Evolutionary conservation across 2,329 filamentous ascomycete genomes (phyloP), one percentile per base, ranked within the genome.

Genomic region (Thermoascus crustaceus): DNA sequence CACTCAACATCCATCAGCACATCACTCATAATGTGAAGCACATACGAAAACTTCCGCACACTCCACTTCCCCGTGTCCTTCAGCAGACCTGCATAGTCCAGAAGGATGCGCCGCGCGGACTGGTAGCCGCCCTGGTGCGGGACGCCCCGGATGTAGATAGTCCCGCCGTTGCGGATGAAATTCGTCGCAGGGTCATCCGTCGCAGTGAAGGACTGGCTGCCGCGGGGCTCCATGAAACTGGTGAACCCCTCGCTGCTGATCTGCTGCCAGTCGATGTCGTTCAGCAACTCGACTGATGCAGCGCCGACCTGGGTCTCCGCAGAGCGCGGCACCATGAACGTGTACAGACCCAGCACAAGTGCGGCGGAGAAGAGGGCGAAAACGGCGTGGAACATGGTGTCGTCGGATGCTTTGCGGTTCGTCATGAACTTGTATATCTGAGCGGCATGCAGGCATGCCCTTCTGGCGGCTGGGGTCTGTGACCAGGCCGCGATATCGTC

Each of bases 11-110:
- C 56, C 54, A 60, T 55, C 19, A 61, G 42, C 7, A 59, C 57
- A 54, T 73, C 70, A 45, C 69, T 72, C 71, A 74, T 73, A 18
- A 72, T 73, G 43, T 71, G 67, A 32, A 73, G 48, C 33, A 73
- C 68, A 43, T 71, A 64, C 3, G 63, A 67, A 43, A 71, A 69
- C 2, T 68, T 69, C 37, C 64, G 57, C 27, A 66, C 63, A 42
- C 66, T 69, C 68, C 70, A 71, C 22, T 68, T 63, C 9, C 68
- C 69, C 33, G 71, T 66, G 25, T 71, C 70, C 37, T 73, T 70
- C 50, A 74, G 61, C 9, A 73, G 53, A 26, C 67, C 63, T 3
- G 69, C 69, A 47, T 69, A 73, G 44, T 73, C 69, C 10, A 73
- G 52, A 18, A 74, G 43, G 8, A 71, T 68, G 11, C 68, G 55